These are phyloP conservation scores for Trametes elegans DNA, from an alignment of 768 basidiomycete genomes.

Conservation along the genomic window DNA sequence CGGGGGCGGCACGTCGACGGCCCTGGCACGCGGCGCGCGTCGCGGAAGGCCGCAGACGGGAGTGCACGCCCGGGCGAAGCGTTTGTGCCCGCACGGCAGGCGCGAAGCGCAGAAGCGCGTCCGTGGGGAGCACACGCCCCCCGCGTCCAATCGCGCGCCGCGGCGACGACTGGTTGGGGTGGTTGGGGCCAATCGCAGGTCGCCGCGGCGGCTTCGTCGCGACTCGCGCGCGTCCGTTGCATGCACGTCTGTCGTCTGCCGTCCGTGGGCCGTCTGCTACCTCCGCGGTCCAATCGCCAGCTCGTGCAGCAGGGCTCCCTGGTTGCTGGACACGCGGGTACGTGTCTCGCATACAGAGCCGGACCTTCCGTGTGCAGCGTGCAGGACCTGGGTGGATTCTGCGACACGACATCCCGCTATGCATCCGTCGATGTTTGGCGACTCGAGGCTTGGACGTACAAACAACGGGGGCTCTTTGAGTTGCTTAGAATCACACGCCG, in stretches of 20 bases:
- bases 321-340: neutral
- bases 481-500: constrained; percentile 6
- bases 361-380: neutral
- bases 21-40: neutral
- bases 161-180: neutral
- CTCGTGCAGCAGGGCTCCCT: neutral
- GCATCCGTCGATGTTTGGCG: too few relatives aligned
- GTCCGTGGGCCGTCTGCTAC: neutral
- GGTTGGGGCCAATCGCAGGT: neutral
- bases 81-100: neutral
- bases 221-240: neutral
- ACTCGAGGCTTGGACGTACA: neutral
- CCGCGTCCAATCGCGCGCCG: neutral
- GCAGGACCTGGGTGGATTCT: neutral
- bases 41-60: neutral
- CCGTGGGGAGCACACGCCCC: neutral
- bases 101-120: neutral
- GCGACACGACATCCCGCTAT: too few relatives aligned
- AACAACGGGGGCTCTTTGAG: neutral
- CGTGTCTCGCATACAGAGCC: constrained; percentile 1
- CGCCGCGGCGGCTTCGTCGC: neutral
- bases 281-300: neutral
- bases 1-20: constrained; percentile 1
- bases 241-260: neutral
- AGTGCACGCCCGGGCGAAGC: neutral